Conservation (phyloP, 768 basidiomycete species). For the Trametes cubensis region DNA sequence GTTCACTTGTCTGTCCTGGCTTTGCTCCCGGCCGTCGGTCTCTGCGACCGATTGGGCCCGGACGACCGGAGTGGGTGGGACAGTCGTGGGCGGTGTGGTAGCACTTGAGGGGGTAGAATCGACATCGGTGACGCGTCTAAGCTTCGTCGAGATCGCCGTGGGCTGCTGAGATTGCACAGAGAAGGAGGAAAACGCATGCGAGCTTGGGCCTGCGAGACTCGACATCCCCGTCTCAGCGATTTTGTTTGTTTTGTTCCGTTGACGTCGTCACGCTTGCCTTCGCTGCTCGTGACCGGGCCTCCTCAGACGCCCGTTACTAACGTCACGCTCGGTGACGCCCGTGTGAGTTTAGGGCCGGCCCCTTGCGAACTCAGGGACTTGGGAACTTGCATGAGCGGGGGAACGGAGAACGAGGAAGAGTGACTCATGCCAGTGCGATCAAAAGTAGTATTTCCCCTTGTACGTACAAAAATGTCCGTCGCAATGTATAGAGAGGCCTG, state of each 20-base stretch:
- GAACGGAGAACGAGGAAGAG: not conserved
- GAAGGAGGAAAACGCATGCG: constrained; percentile 25
- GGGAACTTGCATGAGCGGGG: too few relatives aligned
- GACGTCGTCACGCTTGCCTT: constrained; percentile 27
- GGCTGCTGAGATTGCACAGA: constrained; percentile 20
- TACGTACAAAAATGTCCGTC: constrained; percentile 4
- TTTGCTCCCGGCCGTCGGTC: constrained; percentile 15
- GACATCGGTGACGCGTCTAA: constrained; percentile 14
- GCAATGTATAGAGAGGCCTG: not conserved
- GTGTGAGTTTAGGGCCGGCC: constrained; percentile 28
- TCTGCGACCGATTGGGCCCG: constrained; percentile 12
- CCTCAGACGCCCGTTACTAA: not conserved
- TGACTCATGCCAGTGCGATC: not conserved
- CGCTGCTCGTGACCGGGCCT: constrained; percentile 30
- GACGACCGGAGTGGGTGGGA: constrained; percentile 17
- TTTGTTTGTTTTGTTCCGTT: constrained; percentile 36
- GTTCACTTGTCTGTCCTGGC: constrained; percentile 11
- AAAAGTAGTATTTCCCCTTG: not conserved
- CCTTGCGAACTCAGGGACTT: not conserved
- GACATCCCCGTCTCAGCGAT: constrained; percentile 32
- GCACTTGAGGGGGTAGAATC: constrained; percentile 14
- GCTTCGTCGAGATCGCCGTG: constrained; percentile 19
- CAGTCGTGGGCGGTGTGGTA: constrained; percentile 21
- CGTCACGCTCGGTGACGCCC: not conserved
- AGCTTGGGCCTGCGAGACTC: constrained; percentile 25